Evolutionary conservation across 2,329 filamentous ascomycete species (phyloP).

Genomic region (Ophiocordyceps camponoti-leonardi): DNA sequence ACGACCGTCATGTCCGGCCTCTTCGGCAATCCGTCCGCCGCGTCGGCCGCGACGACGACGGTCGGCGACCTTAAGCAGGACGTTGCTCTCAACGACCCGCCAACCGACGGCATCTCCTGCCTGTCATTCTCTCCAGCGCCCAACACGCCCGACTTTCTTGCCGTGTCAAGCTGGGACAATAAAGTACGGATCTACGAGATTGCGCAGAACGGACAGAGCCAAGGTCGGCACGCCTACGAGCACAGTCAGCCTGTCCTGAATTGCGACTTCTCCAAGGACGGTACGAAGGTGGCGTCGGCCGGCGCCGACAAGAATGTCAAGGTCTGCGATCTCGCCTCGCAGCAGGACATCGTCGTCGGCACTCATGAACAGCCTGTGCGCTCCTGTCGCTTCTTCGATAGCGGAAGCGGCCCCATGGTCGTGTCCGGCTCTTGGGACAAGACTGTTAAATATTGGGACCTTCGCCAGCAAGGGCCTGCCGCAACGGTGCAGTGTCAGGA

Average conservation of each 20-base stretch:
- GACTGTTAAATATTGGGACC: conserved; percentile 79
- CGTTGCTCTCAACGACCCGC: conserved; percentile 59
- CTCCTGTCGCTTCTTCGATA: conserved; percentile 61
- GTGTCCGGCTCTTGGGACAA: conserved; percentile 91
- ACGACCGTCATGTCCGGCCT: conserved; percentile 46
- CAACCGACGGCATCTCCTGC: conserved; percentile 79
- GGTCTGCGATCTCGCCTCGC: conserved; percentile 62
- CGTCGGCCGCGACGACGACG: conserved; percentile 35
- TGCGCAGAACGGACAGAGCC: conserved; percentile 55
- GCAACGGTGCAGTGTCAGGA: conserved; percentile 54
- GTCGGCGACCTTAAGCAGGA: conserved; percentile 86
- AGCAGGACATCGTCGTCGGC: conserved; percentile 56
- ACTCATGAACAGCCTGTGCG: conserved; percentile 74
- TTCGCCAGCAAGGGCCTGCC: conserved; percentile 47
- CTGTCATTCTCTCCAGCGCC: conserved; percentile 59
- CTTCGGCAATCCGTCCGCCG: conserved; percentile 35
- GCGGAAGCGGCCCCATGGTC: conserved; percentile 57
- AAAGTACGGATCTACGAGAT: conserved; percentile 97
- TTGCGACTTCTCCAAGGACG: conserved; percentile 81
- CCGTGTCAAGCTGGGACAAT: conserved; percentile 92
- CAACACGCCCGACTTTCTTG: conserved; percentile 53
- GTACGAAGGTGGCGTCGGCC: conserved; percentile 70
- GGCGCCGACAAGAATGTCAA: conserved; percentile 85
- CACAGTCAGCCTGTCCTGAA: conserved; percentile 73
- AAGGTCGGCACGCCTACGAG: conserved; percentile 73